Base-by-base conservation (phyloP, 1,139 yeast species). In the Pichia sp. region DNA sequence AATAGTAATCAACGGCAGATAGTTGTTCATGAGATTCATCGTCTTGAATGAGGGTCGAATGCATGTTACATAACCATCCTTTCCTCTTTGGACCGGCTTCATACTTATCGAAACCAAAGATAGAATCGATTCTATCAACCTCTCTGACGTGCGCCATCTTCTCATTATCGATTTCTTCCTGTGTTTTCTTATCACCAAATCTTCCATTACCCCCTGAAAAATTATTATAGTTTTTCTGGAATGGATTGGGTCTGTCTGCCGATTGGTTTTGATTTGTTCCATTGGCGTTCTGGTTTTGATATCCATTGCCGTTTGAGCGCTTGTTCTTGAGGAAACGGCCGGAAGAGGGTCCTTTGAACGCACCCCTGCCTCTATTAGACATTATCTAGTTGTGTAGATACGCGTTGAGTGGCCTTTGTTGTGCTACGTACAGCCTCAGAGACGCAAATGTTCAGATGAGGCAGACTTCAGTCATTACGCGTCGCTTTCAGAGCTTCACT, bases 1-100 rank as follows among this genome's bases (percentile, higher is more conserved):
- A 93, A 56, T 93, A 93, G 58, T 83, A 87, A 53, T 91, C 97
- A 4, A 91, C 96, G 5, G 91, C 98, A 0, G 96, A 74, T 33
- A 74, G 66, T 9, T 93, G 94, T 3, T 76, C 65, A 14, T 72
- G 54, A 33, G 67, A 65, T 20, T 73, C 77, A 9, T 70, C 72
- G 22, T 74, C 64, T 14, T 78, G 73, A 8, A 79, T 59, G 1
- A 79, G 71, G 0, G 70, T 67, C 2, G 74, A 66, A 59, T 83
- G 94, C 88, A 88, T 85, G 52, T 88, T 88, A 27, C 81, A 72
- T 39, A 88, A 64, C 97, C 97, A 88, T 22, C 96, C 97, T 3
- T 69, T 63, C 49, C 74, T 77, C 30, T 75, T 65, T 0, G 93
- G 82, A 0, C 93, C 87, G 24, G 75, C 67, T 38, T 82, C 88